These are phyloP conservation scores for Suillus alpinus DNA, from an alignment of 768 basidiomycete genomes.

Conservation along the genomic window DNA sequence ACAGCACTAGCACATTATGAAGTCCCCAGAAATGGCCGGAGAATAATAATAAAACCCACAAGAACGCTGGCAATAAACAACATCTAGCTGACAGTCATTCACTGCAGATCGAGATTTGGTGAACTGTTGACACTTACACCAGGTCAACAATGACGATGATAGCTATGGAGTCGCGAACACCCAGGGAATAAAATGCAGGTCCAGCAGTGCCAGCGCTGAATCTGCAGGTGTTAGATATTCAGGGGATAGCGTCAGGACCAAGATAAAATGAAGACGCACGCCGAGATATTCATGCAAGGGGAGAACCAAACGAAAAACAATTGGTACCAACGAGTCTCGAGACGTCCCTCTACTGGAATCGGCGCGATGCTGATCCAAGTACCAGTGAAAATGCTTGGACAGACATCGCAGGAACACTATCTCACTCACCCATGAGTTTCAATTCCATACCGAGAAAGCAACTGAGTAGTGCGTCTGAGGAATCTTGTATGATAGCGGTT, in stretches of 20 bases:
- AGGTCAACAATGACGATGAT: constrained; percentile 43
- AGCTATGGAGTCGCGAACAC: constrained; percentile 41
- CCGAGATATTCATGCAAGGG: constrained; percentile 41
- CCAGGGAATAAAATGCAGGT: constrained; percentile 49
- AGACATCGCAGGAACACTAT: background rate
- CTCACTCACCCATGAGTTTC: constrained; percentile 40
- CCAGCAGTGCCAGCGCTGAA: constrained; percentile 50
- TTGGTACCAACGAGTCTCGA: constrained; percentile 41
- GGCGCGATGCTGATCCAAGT: constrained; percentile 34
- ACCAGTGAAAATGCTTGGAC: background rate
- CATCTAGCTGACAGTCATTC: constrained; percentile 17
- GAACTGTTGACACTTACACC: constrained; percentile 29
- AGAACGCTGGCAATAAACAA: constrained; percentile 36
- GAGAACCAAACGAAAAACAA: constrained; percentile 52
- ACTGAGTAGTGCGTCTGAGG: constrained; percentile 20
- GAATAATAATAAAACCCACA: constrained; percentile 22
- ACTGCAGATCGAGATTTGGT: background rate
- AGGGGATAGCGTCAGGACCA: background rate
- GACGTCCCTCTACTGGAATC: constrained; percentile 31
- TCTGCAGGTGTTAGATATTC: constrained; percentile 19
- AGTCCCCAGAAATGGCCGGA: background rate
- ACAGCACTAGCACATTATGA: constrained; percentile 33
- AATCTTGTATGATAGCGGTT: constrained; percentile 1
- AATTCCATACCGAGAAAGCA: constrained; percentile 35
- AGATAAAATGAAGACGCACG: constrained; percentile 26